Evolutionary conservation across 495 filamentous ascomycete species (phyloP), one percentile per base, ranked within the genome.

Genomic region (Delitschia confertaspora): DNA sequence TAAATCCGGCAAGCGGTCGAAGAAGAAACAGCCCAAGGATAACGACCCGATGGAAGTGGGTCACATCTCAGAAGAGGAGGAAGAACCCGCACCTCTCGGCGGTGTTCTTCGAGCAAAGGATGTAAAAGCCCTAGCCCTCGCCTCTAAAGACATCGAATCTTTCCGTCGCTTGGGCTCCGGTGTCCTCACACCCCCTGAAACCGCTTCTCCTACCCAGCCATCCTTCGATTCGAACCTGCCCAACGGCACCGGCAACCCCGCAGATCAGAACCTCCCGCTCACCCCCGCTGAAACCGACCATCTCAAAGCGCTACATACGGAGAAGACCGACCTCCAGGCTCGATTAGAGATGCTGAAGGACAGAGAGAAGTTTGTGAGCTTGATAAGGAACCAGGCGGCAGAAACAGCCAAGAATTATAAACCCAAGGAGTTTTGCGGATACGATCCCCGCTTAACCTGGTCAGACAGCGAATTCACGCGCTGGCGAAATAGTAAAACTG

Each of bases 351-450:
- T 62, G 4, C 57, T 67, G 10, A 64, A 65, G 42, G 64, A 65
- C 30, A 56, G 61, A 21, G 60, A 63, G 43, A 56, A 58, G 40
- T 66, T 67, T 43, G 53, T 66, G 23, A 52, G 35, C 9, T 31
- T 64, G 45, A 48, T 36, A 10, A 50, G 57, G 13, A 58, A 65
- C 16, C 60, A 59, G 24, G 61, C 60, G 14, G 61, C 62, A 4
- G 59, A 56, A 23, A 42, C 55, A 21, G 53, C 59, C 27, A 62
- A 57, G n/a, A 44, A 63, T 2, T n/a, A n/a, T n/a, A 65, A 67
- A 36, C 37, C 43, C 3, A 82, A 82, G 54, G 71, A 76, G 43
- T 71, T 80, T 36, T 84, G 80, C 50, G 80, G 80, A 14, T 82
- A 76, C 47, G 78, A 83, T 56, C 57, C 68, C 11, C 64, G 78